Conservation (phyloP, 352 stramenopile genomes). For the Globisporangium paddicum region DNA sequence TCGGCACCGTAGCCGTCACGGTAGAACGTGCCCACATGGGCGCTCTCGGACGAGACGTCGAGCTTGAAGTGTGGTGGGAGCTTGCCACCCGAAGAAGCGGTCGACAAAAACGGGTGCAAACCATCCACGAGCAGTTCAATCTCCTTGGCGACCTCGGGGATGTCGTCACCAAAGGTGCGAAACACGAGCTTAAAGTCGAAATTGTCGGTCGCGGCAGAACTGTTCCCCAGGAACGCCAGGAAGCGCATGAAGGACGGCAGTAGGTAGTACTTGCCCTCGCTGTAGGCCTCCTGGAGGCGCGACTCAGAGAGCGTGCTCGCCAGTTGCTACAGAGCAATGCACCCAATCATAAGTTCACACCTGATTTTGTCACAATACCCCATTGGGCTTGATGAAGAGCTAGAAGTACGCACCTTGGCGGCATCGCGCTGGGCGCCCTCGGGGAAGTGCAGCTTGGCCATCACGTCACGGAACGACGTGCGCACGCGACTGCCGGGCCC, state of each 20-base stretch:
- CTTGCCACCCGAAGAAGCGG: conserved; percentile 12
- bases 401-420: conserved; percentile 29
- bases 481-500: conserved; percentile 40
- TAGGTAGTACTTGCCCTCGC: conserved; percentile 74
- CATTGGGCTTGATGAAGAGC: neutral
- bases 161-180: conserved; percentile 79
- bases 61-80: conserved; percentile 50
- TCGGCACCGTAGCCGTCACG: conserved; percentile 52
- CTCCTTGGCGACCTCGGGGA: conserved; percentile 68
- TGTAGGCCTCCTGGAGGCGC: conserved; percentile 61
- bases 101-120: conserved; percentile 36
- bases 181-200: conserved; percentile 63
- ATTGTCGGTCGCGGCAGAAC: conserved; percentile 14
- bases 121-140: conserved; percentile 63
- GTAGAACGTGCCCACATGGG: conserved; percentile 63
- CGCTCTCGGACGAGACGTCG: conserved; percentile 21
- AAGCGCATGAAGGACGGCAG: conserved; percentile 79
- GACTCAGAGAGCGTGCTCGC: conserved; percentile 40
- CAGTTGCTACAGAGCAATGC: conserved; percentile 11
- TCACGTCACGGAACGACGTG: conserved; percentile 60
- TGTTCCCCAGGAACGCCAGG: conserved; percentile 37
- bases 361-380: too few relatives aligned
- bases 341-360: neutral
- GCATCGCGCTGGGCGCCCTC: conserved; percentile 35
- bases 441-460: conserved; percentile 72